These are phyloP conservation scores for Leccinum subtestaceum DNA, from an alignment of 768 basidiomycete genomes.

Conservation along the genomic window DNA sequence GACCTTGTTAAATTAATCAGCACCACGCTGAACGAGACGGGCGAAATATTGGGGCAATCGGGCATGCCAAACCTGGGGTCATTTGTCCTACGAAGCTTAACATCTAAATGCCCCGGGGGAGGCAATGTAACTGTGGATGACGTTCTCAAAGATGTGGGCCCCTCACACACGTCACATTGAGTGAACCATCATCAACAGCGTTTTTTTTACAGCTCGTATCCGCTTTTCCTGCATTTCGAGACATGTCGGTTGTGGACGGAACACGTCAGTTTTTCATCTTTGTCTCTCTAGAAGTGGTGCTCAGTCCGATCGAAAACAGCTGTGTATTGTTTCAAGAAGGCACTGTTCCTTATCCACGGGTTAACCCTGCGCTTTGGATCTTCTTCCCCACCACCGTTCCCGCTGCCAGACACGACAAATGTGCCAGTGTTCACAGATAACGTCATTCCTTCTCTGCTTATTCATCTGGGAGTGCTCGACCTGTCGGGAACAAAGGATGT, in stretches of 20 bases:
- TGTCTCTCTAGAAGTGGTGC: background rate
- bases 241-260: conserved; percentile 66
- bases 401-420: conserved; percentile 55
- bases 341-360: conserved; percentile 75
- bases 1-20: conserved; percentile 71
- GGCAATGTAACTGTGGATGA: conserved; percentile 46
- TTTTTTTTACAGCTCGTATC: conserved; percentile 55
- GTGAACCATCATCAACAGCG: conserved; percentile 3
- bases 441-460: conserved; percentile 76
- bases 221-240: conserved; percentile 79
- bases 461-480: conserved; percentile 75
- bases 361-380: conserved; percentile 65
- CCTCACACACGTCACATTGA: background rate
- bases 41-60: conserved; percentile 51
- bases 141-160: conserved; percentile 59
- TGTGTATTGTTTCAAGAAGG: conserved; percentile 91
- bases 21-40: conserved; percentile 67
- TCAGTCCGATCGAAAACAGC: conserved; percentile 37
- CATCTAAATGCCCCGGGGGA: conserved; percentile 35
- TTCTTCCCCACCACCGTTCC: conserved; percentile 51
- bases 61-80: conserved; percentile 71
- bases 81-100: conserved; percentile 70
- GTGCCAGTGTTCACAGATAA: conserved; percentile 79
- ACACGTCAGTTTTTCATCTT: conserved; percentile 43
- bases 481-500: conserved; percentile 45